A percentile compares a stretch with the other conserved stretches of the same genome.
phyloP scores from a whole-genome alignment of 2,329 filamentous ascomycete genomes.

The Pseudogymnoascus sp. region DNA sequence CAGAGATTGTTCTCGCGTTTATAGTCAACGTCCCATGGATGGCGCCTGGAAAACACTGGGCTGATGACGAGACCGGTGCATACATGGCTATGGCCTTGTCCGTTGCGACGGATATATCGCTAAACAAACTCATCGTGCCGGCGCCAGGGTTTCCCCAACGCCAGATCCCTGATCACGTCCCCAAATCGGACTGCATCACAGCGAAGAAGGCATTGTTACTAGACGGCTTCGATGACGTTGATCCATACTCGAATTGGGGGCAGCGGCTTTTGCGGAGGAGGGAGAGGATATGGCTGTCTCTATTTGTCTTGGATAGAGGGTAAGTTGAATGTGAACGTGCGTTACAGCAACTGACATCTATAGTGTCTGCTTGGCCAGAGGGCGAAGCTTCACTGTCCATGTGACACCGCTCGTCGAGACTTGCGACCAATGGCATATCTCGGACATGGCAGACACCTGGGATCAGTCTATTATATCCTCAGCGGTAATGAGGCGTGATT shows the following conservation, averaged over 20 bases:
- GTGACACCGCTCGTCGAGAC: too few species aligned
- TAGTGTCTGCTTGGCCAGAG: too few species aligned
- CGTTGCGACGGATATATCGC: slow-evolving; percentile 58
- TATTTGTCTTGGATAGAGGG: slow-evolving; percentile 66
- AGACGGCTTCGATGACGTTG: slow-evolving; percentile 58
- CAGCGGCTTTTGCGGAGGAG: slow-evolving; percentile 52
- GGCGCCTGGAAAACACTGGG: slow-evolving; percentile 56
- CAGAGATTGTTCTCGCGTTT: slow-evolving; percentile 66
- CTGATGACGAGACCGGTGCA: slow-evolving; percentile 56
- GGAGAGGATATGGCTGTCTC: slow-evolving; percentile 61
- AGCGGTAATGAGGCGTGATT: too few species aligned
- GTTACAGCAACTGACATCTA: too few species aligned
- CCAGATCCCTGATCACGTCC: slow-evolving; percentile 39
- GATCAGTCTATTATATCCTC: too few species aligned
- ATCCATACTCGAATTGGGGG: slow-evolving; percentile 51
- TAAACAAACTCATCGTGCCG: slow-evolving; percentile 60
- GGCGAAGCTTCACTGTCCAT: too few species aligned
- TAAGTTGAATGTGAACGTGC: slow-evolving; percentile 24
- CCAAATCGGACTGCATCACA: slow-evolving; percentile 58
- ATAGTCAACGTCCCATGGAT: slow-evolving; percentile 73
- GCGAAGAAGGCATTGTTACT: slow-evolving; percentile 54
- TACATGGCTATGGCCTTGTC: slow-evolving; percentile 63
- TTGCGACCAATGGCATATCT: too few species aligned
- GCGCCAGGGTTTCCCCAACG: slow-evolving; percentile 37
- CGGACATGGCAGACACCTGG: too few species aligned